Conservation (phyloP, 805 yeast species). For the Candida coquimbonensis region DNA sequence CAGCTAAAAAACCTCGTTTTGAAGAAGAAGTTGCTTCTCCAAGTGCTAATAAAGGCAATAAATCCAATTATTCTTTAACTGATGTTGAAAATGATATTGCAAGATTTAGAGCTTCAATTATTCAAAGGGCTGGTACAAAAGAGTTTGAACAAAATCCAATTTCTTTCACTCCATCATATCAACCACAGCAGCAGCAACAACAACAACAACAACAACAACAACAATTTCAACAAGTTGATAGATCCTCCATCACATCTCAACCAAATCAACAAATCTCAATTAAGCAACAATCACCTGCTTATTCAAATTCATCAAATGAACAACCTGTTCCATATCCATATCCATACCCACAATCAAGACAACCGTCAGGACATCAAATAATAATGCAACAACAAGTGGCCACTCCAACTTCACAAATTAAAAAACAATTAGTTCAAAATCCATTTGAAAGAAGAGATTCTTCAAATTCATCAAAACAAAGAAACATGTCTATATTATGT, state of each 20-base stretch:
- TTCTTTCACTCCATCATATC: constrained; percentile 21
- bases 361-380: constrained; percentile 1
- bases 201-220: background rate
- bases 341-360: constrained; percentile 18
- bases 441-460: constrained; percentile 22
- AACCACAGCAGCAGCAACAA: constrained; percentile 13
- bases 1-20: background rate
- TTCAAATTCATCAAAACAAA: constrained; percentile 13
- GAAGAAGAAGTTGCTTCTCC: constrained; percentile 18
- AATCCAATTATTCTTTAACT: constrained; percentile 4
- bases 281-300: constrained; percentile 1
- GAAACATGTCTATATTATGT: constrained; percentile 21
- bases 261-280: background rate
- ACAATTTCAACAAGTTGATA: constrained; percentile 10
- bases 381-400: constrained; percentile 1
- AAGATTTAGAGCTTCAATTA: constrained; percentile 19
- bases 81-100: constrained; percentile 20
- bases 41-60: constrained; percentile 5
- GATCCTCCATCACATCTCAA: constrained; percentile 6
- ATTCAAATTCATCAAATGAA: constrained; percentile 8
- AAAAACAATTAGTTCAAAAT: constrained; percentile 16
- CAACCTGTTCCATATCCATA: constrained; percentile 19
- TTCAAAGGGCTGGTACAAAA: constrained; percentile 21
- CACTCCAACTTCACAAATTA: background rate
- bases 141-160: constrained; percentile 20